Conservation (phyloP, 1,284 basidiomycete species). For the Sanghuangporus sanghuang region DNA sequence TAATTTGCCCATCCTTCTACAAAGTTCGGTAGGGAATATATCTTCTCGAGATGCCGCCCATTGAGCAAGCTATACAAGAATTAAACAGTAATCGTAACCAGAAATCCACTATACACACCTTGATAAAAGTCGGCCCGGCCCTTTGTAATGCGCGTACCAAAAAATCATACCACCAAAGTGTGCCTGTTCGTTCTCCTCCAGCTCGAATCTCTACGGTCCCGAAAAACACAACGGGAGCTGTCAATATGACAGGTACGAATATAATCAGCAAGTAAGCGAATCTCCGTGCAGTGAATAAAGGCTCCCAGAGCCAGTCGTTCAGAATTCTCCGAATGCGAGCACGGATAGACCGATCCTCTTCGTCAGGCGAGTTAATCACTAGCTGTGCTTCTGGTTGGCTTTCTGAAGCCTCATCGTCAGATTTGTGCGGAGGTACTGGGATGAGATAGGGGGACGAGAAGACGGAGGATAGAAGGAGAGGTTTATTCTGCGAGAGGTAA, state of each 20-base stretch:
- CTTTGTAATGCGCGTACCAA: conserved; percentile 89
- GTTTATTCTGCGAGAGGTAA: conserved; percentile 38
- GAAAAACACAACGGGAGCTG: conserved; percentile 81
- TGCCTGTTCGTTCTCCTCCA: conserved; percentile 76
- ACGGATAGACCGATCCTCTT: conserved; percentile 44
- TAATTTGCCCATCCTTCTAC: conserved; percentile 78
- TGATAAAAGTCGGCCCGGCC: conserved; percentile 97
- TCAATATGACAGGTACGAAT: conserved; percentile 85
- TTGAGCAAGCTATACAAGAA: conserved; percentile 72
- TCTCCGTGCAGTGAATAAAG: conserved; percentile 76
- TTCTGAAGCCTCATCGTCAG: neutral
- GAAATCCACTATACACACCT: conserved; percentile 46
- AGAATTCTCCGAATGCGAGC: conserved; percentile 42
- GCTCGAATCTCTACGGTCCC: conserved; percentile 53
- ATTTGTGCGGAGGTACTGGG: conserved; percentile 38
- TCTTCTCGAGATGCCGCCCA: conserved; percentile 97
- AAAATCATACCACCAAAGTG: conserved; percentile 93
- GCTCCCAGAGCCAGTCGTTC: conserved; percentile 70
- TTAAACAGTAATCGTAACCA: conserved; percentile 3
- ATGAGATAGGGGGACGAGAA: conserved; percentile 60
- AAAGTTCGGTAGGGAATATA: conserved; percentile 91
- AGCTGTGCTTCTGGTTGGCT: conserved; percentile 20
- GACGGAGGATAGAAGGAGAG: conserved; percentile 39
- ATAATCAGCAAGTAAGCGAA: conserved; percentile 83
- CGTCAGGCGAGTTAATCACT: conserved; percentile 58